Evolutionary conservation across 768 basidiomycete species (phyloP).

Genomic region (Lactifluus rugatus): DNA sequence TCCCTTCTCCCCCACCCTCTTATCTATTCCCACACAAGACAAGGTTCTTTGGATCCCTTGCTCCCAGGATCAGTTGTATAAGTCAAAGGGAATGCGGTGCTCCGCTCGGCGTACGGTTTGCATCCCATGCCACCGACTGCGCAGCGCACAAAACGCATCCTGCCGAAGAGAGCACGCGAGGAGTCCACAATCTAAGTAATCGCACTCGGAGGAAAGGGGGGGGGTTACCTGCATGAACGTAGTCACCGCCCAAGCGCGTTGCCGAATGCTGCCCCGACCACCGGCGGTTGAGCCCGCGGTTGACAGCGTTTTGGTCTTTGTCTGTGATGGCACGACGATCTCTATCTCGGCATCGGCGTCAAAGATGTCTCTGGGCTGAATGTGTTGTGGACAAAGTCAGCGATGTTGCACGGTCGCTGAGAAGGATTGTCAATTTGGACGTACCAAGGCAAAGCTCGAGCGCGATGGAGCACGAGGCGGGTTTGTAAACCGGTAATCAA

Average conservation of each 20-base stretch:
- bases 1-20: too few species aligned
- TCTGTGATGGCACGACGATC: slow-evolving; percentile 13
- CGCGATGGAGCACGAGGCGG: slow-evolving; percentile 13
- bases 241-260: background rate
- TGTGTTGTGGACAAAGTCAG: background rate
- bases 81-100: slow-evolving; percentile 9
- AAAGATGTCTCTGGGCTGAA: slow-evolving; percentile 18
- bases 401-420: background rate
- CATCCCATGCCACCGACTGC: slow-evolving; percentile 2
- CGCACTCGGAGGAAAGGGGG: background rate
- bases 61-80: slow-evolving; percentile 6
- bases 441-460: slow-evolving; percentile 19
- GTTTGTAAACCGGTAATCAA: slow-evolving; percentile 14
- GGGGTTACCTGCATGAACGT: slow-evolving; percentile 4
- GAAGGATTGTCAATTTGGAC: background rate
- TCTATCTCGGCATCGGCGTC: slow-evolving; percentile 17
- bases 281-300: background rate
- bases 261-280: background rate
- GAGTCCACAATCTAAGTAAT: background rate
- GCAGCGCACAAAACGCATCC: slow-evolving; percentile 5
- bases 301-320: slow-evolving; percentile 1
- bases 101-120: slow-evolving; percentile 8
- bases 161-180: background rate
- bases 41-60: background rate
- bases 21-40: background rate